Percentiles rank a stretch among this genome's conserved stretches.
phyloP scores from a whole-genome alignment of 1,139 yeast species.

The Geotrichum europaeum region DNA sequence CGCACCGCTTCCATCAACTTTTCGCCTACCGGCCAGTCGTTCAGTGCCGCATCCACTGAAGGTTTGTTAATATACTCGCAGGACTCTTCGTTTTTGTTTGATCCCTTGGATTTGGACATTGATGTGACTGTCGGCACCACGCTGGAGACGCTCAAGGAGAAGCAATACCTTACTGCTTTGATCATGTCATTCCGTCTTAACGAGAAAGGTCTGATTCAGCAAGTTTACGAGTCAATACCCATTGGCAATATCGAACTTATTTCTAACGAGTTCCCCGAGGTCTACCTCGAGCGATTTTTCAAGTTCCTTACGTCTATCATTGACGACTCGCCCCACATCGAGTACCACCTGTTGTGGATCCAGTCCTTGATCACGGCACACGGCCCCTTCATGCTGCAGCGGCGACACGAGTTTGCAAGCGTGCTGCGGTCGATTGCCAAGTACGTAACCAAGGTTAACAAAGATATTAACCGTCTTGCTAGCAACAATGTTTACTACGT shows the following conservation, averaged over 20 bases:
- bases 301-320: slow-evolving; percentile 65
- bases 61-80: slow-evolving; percentile 80
- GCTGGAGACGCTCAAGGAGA: slow-evolving; percentile 53
- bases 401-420: slow-evolving; percentile 60
- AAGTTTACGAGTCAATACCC: slow-evolving; percentile 73
- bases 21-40: slow-evolving; percentile 86
- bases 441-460: slow-evolving; percentile 66
- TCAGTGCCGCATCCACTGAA: slow-evolving; percentile 95
- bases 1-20: slow-evolving; percentile 71
- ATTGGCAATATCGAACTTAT: slow-evolving; percentile 63
- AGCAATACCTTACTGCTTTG: slow-evolving; percentile 71
- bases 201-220: slow-evolving; percentile 66
- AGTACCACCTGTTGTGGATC: slow-evolving; percentile 79
- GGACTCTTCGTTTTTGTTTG: slow-evolving; percentile 70
- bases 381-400: slow-evolving; percentile 63
- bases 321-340: slow-evolving; percentile 77
- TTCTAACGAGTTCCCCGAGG: slow-evolving; percentile 61
- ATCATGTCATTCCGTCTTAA: slow-evolving; percentile 93
- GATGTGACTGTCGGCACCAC: slow-evolving; percentile 85
- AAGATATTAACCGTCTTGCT: slow-evolving; percentile 58
- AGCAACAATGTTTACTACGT: slow-evolving; percentile 53
- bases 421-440: slow-evolving; percentile 68
- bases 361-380: slow-evolving; percentile 60
- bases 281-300: slow-evolving; percentile 65
- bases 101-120: slow-evolving; percentile 90